Evolutionary conservation across 2,329 filamentous ascomycete genomes (phyloP).

Genomic region (Epichloe uncinata): DNA sequence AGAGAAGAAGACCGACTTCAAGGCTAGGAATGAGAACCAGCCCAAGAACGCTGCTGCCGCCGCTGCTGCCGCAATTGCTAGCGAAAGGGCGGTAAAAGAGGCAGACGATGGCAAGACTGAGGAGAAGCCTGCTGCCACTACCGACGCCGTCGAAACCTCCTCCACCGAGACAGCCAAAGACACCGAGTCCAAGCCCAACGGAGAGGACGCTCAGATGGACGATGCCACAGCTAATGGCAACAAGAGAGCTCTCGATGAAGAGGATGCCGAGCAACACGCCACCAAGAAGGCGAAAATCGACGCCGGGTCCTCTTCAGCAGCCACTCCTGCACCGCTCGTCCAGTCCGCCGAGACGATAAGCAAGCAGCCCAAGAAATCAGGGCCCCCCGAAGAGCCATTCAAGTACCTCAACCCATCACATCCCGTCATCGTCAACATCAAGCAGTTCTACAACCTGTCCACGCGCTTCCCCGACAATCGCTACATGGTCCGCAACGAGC

Average conservation of each 20-base stretch:
- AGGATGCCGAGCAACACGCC: slow-evolving; percentile 24
- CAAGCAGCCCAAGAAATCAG: slow-evolving; percentile 30
- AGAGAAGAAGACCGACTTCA: slow-evolving; percentile 82
- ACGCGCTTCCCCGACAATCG: slow-evolving; percentile 75
- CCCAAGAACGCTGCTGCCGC: slow-evolving; percentile 21
- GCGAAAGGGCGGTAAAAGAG: slow-evolving; percentile 13
- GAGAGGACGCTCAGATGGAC: slow-evolving; percentile 16
- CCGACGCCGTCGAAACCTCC: slow-evolving; percentile 13
- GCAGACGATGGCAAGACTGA: slow-evolving; percentile 15
- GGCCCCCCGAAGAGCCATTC: slow-evolving; percentile 76
- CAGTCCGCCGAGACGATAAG: slow-evolving; percentile 12
- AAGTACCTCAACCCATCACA: slow-evolving; percentile 72
- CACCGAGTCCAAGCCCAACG: slow-evolving; percentile 16
- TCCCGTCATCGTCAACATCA: slow-evolving; percentile 63
- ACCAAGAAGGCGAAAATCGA: slow-evolving; percentile 38
- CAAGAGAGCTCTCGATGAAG: slow-evolving; percentile 23
- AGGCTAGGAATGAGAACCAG: slow-evolving; percentile 55
- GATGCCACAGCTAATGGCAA: slow-evolving; percentile 18
- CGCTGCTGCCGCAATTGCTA: slow-evolving; percentile 3
- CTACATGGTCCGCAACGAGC: slow-evolving; percentile 91
- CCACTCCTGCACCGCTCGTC: slow-evolving; percentile 7
- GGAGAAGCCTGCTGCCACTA: slow-evolving; percentile 4
- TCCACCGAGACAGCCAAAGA: slow-evolving; percentile 10
- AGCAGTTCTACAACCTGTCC: slow-evolving; percentile 74
- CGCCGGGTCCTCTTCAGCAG: slow-evolving; percentile 7